phyloP scores from a whole-genome alignment of 2,329 filamentous ascomycete genomes.

The Apiospora aurea region DNA sequence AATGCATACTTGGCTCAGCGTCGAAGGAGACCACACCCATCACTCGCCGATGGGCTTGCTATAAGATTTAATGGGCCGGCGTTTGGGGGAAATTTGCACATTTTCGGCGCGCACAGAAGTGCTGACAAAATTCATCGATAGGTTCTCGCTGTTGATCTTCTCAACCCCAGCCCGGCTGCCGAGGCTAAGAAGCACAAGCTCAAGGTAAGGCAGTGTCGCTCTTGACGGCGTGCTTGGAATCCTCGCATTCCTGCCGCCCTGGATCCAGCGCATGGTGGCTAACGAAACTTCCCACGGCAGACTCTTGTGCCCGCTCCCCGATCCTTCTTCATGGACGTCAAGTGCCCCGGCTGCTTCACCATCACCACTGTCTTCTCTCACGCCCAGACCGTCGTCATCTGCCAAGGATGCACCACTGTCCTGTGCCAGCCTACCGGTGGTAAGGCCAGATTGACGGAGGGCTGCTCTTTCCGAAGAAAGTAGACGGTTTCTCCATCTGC shows the following conservation, averaged over 20 bases:
- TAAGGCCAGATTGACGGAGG: constrained; percentile 98
- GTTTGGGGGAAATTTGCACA: constrained; percentile 18
- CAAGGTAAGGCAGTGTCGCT: constrained; percentile 74
- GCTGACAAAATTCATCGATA: constrained; percentile 61
- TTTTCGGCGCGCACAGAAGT: constrained; percentile 33
- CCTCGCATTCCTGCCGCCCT: background rate
- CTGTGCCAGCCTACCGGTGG: constrained; percentile 99
- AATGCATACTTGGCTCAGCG: constrained; percentile 5
- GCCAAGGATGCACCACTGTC: constrained; percentile 98
- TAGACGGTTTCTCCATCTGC: constrained; percentile 67
- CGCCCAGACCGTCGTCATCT: constrained; percentile 99
- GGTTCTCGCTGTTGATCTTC: constrained; percentile 99
- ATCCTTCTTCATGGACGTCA: constrained; percentile 99
- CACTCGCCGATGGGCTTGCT: constrained; percentile 11
- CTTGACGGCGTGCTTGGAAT: background rate
- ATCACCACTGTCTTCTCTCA: constrained; percentile 99
- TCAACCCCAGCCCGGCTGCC: constrained; percentile 97
- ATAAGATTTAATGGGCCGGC: constrained; percentile 17
- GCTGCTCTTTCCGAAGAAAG: constrained; percentile 99
- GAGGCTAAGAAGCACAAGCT: constrained; percentile 99
- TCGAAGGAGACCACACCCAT: constrained; percentile 6
- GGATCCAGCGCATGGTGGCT: constrained; percentile 24
- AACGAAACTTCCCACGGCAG: constrained; percentile 53
- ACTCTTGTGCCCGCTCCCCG: constrained; percentile 94
- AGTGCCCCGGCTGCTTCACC: constrained; percentile 99